phyloP scores from a whole-genome alignment of 1,284 basidiomycete species.

The Retiboletus fuscus region DNA sequence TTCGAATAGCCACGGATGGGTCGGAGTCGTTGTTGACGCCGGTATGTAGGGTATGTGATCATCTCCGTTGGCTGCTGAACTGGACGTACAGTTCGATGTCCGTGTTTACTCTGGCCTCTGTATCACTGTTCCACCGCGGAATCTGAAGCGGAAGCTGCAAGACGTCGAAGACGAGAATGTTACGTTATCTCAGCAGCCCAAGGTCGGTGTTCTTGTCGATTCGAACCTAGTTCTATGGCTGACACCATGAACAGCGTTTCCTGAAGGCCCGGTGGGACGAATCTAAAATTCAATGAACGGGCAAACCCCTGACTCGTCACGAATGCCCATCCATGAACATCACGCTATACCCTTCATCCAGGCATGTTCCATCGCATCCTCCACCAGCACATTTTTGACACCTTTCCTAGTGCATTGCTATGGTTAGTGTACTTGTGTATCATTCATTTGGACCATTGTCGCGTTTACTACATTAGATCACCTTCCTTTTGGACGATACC shows the following conservation, averaged over 20 bases:
- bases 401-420: not conserved
- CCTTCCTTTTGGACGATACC: too few relatives aligned
- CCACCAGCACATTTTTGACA: not conserved
- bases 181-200: conserved; percentile 25
- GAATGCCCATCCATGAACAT: too few relatives aligned
- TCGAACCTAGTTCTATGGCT: too few relatives aligned
- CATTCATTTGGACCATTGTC: too few relatives aligned
- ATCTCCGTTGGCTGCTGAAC: conserved; percentile 14
- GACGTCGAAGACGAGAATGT: conserved; percentile 29
- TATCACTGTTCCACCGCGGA: conserved; percentile 38
- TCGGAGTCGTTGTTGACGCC: conserved; percentile 28
- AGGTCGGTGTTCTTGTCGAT: conserved; percentile 6
- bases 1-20: conserved; percentile 10
- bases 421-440: too few relatives aligned
- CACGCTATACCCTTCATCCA: not conserved
- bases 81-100: conserved; percentile 23
- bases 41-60: conserved; percentile 28
- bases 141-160: conserved; percentile 42
- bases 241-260: too few relatives aligned
- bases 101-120: conserved; percentile 37
- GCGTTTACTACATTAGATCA: too few relatives aligned
- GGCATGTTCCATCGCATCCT: conserved; percentile 1
- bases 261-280: too few relatives aligned
- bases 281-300: too few relatives aligned
- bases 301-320: too few relatives aligned